phyloP scores from a whole-genome alignment of 2,329 filamentous ascomycete genomes.

The Xylariaceae sp. region DNA sequence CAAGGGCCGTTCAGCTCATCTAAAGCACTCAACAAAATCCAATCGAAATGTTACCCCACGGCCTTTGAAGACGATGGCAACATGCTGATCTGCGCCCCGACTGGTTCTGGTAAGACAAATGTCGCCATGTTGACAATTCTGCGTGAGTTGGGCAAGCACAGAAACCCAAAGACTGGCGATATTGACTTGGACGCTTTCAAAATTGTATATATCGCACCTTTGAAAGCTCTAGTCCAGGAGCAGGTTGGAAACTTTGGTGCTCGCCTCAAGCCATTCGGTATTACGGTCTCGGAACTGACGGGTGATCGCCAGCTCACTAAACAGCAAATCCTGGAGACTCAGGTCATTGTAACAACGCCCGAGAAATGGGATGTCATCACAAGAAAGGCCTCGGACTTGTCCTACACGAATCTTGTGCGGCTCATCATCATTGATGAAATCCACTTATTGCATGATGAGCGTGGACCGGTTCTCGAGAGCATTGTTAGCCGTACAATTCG shows the following conservation, averaged over 20 bases:
- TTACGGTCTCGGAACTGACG: constrained; percentile 91
- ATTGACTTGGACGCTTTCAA: constrained; percentile 97
- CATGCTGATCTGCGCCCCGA: constrained; percentile 96
- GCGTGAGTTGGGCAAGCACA: constrained; percentile 93
- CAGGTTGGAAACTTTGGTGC: constrained; percentile 98
- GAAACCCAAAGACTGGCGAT: constrained; percentile 83
- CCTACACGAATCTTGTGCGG: constrained; percentile 95
- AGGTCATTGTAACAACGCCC: constrained; percentile 96
- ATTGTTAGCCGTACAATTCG: constrained; percentile 94
- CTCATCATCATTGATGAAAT: constrained; percentile 98
- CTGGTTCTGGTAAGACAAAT: constrained; percentile 96
- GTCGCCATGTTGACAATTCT: constrained; percentile 97
- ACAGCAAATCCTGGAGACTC: constrained; percentile 95
- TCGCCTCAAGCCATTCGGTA: constrained; percentile 84
- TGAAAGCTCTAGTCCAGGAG: constrained; percentile 95
- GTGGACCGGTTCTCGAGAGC: constrained; percentile 93
- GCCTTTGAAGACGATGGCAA: constrained; percentile 95
- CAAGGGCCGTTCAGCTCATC: constrained; percentile 80
- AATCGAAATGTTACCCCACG: constrained; percentile 87
- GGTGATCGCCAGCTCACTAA: constrained; percentile 98
- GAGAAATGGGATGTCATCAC: constrained; percentile 99
- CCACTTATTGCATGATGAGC: constrained; percentile 93
- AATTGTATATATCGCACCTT: constrained; percentile 93
- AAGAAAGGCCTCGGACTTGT: constrained; percentile 92
- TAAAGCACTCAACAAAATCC: constrained; percentile 88